A percentile compares a stretch with the other conserved stretches of the same genome.
phyloP scores from a whole-genome alignment of 2,329 filamentous ascomycete genomes.

The Exophiala phaeomuriformis region DNA sequence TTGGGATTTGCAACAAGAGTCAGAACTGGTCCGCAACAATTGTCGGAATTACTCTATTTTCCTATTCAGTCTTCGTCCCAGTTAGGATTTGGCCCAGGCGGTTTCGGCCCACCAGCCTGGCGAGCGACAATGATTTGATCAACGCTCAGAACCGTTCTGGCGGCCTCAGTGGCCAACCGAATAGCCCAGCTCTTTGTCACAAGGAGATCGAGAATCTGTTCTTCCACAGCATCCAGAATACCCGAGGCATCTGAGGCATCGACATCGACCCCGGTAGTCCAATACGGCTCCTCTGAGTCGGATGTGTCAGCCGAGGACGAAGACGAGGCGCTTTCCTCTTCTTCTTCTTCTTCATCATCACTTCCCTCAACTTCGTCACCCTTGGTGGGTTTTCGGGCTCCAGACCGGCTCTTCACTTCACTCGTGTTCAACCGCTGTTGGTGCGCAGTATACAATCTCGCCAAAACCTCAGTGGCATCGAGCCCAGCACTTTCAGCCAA shows the following conservation, averaged over 20 bases:
- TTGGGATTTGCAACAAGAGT: too few relatives aligned
- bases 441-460: slow-evolving; percentile 86
- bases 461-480: slow-evolving; percentile 93
- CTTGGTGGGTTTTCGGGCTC: neutral
- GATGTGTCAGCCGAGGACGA: slow-evolving; percentile 27
- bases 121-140: slow-evolving; percentile 98
- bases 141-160: slow-evolving; percentile 86
- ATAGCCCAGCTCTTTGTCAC: slow-evolving; percentile 94
- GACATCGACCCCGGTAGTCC: slow-evolving; percentile 89
- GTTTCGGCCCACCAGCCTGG: slow-evolving; percentile 95
- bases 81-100: slow-evolving; percentile 81
- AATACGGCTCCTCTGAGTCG: slow-evolving; percentile 66
- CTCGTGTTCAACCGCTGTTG: slow-evolving; percentile 42
- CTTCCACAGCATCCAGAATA: slow-evolving; percentile 74
- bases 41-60: neutral
- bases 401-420: slow-evolving; percentile 22
- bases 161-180: slow-evolving; percentile 90
- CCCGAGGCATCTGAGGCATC: slow-evolving; percentile 79
- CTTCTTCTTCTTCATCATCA: neutral
- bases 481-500: slow-evolving; percentile 91
- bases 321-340: neutral
- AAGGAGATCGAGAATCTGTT: slow-evolving; percentile 87
- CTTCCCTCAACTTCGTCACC: slow-evolving; percentile 32
- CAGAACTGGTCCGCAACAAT: neutral
- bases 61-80: slow-evolving; percentile 56